These are phyloP conservation scores for Macrophomina pseudophaseolina DNA, from an alignment of 2,329 filamentous ascomycete species.

Conservation along the genomic window DNA sequence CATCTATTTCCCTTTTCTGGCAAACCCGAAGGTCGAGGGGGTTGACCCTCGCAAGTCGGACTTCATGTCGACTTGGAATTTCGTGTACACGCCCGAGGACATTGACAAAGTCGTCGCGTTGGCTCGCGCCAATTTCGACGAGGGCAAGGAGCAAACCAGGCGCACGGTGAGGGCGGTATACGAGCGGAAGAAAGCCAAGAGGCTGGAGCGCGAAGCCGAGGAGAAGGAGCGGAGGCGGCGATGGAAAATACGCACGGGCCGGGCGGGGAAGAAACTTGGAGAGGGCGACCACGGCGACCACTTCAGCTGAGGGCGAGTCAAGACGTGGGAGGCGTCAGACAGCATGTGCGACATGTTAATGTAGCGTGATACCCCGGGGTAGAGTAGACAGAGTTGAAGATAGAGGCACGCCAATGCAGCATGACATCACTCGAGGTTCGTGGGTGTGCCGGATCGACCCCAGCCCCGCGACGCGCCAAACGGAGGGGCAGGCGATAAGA, in stretches of 20 bases:
- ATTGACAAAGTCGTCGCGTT: conserved; percentile 83
- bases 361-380: conserved; percentile 16
- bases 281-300: conserved; percentile 65
- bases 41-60: conserved; percentile 85
- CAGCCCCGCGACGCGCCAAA: conserved; percentile 22
- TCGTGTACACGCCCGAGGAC: conserved; percentile 90
- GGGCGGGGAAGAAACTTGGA: conserved; percentile 60
- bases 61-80: conserved; percentile 97
- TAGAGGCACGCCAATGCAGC: conserved; percentile 21
- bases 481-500: conserved; percentile 17
- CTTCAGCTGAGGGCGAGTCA: conserved; percentile 58
- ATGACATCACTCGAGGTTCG: conserved; percentile 12
- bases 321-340: conserved; percentile 11
- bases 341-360: conserved; percentile 12
- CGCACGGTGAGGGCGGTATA: conserved; percentile 86
- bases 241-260: conserved; percentile 51
- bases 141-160: conserved; percentile 78
- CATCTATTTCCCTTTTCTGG: conserved; percentile 86
- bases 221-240: conserved; percentile 44
- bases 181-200: conserved; percentile 79
- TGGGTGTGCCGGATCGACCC: background rate
- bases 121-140: conserved; percentile 83
- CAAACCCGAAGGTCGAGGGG: conserved; percentile 77
- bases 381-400: conserved; percentile 16
- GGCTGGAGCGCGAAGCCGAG: conserved; percentile 59